Base-by-base conservation (phyloP, 495 filamentous ascomycete genomes). In the Trichoderma parareesei region DNA sequence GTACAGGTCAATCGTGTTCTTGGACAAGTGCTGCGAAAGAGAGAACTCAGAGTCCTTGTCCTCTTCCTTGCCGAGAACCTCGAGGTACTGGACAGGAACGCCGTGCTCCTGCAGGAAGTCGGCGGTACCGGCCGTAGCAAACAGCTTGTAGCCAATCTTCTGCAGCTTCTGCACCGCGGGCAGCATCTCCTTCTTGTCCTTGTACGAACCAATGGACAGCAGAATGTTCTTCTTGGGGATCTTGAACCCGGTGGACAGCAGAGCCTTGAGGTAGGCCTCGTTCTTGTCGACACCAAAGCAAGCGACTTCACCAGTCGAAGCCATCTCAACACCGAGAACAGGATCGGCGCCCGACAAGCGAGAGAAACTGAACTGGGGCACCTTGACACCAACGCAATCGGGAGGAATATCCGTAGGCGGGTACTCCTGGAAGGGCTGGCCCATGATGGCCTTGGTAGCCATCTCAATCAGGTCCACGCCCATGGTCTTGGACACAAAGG, bases 401-500 rank as follows among this genome's bases (percentile, higher is more conserved):
- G 87, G 80, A 38, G 90, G 87, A 38, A 96, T 81, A 62, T 81
- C 84, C 63, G 87, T 81, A 38, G 86, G 81, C 55, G 94, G 93
- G 67, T 98, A 98, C 66, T 87, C 89, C 27, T 80, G 74, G 70
- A 98, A 87, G 2, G 90, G 90, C 66, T 90, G 75, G 40, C 88
- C 90, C 78, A 95, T 90, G 77, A 98, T 97, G 16, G 94, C 93
- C 80, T 96, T 97, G 64, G 94, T 98, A 14, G 94, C 93, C 91
- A 98, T 94, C 79, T 97, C 93, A 68, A 98, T 97, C 43, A 98
- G 82, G 70, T 98, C 93, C 49, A 97, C 90, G 48, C 93, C 93
- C 93, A 97, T 97, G 68, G 96, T 91, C 81, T 98, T 98, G 41
- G 93, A 97, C 27, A 98, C 92, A 74, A 98, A 98, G 38, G 94